phyloP scores from a whole-genome alignment of 306 rosid species.

The Comarum palustre region DNA sequence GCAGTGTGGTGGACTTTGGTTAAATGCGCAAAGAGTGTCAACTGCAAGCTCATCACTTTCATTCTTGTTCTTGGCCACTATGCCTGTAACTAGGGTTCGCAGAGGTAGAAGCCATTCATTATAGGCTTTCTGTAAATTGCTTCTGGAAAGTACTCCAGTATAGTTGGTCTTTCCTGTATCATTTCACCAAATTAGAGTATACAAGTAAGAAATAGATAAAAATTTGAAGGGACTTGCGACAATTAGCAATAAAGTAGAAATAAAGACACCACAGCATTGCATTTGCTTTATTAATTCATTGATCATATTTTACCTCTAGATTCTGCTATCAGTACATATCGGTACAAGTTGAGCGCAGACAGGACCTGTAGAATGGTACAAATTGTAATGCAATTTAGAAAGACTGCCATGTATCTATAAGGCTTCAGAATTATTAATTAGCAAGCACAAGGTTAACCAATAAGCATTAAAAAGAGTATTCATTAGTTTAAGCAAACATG shows the following conservation, averaged over 20 bases:
- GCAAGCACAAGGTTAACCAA: not conserved
- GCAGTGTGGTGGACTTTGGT: too few relatives aligned
- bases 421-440: not conserved
- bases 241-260: not conserved
- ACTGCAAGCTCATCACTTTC: conserved; percentile 38
- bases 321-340: conserved; percentile 73
- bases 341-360: conserved; percentile 84
- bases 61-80: conserved; percentile 32
- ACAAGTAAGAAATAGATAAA: not conserved
- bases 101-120: conserved; percentile 56
- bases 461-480: not conserved
- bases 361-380: conserved; percentile 46
- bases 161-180: conserved; percentile 63
- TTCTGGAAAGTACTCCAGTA: conserved; percentile 45
- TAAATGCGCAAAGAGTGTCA: conserved; percentile 55
- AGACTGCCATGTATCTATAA: not conserved
- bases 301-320: conserved; percentile 47
- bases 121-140: conserved; percentile 37
- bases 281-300: not conserved
- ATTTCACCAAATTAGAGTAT: conserved; percentile 7
- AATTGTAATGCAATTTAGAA: not conserved
- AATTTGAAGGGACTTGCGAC: not conserved
- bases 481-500: conserved; percentile 9
- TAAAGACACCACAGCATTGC: not conserved
- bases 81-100: conserved; percentile 35